Percentiles rank a stretch among this genome's conserved stretches.
Evolutionary conservation across 805 yeast genomes (phyloP).

Genomic region (Starmerella riodocensis): DNA sequence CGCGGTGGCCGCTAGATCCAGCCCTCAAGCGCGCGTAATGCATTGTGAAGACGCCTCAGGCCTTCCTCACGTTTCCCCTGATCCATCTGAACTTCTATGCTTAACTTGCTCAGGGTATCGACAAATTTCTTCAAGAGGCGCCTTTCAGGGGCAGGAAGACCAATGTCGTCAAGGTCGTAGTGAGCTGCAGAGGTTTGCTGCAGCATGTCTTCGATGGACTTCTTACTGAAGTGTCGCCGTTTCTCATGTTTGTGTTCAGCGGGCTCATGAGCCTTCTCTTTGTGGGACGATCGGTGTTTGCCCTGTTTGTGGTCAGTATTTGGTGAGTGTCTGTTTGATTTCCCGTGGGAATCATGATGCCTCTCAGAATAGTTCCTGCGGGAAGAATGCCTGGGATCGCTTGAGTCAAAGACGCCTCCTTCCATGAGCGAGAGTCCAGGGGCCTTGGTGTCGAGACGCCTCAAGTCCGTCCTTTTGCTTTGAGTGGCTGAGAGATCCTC

Average conservation of each 20-base stretch:
- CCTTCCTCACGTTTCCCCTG: constrained; percentile 72
- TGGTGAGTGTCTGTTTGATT: too few species aligned
- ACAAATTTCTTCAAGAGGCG: constrained; percentile 72
- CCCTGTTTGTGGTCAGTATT: neutral
- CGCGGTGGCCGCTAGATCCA: constrained; percentile 30
- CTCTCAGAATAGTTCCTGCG: too few species aligned
- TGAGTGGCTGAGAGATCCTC: too few species aligned
- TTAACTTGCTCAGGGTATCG: constrained; percentile 69
- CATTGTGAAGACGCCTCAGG: constrained; percentile 61
- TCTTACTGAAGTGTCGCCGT: constrained; percentile 17
- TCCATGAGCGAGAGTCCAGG: too few species aligned
- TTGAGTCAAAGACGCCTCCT: too few species aligned
- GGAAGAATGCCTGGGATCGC: too few species aligned
- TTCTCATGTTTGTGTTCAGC: too few species aligned
- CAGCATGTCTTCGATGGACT: constrained; percentile 22
- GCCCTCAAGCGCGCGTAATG: constrained; percentile 78
- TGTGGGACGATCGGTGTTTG: neutral
- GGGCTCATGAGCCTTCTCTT: neutral
- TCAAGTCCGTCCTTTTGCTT: too few species aligned
- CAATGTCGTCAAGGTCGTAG: constrained; percentile 54
- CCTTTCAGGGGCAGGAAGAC: constrained; percentile 63
- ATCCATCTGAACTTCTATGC: constrained; percentile 83
- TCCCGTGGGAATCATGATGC: too few species aligned
- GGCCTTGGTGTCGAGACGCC: too few species aligned
- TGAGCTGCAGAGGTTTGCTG: constrained; percentile 21